Evolutionary conservation across 2,329 filamentous ascomycete genomes (phyloP).

Genomic region (Nothophoma quercina): DNA sequence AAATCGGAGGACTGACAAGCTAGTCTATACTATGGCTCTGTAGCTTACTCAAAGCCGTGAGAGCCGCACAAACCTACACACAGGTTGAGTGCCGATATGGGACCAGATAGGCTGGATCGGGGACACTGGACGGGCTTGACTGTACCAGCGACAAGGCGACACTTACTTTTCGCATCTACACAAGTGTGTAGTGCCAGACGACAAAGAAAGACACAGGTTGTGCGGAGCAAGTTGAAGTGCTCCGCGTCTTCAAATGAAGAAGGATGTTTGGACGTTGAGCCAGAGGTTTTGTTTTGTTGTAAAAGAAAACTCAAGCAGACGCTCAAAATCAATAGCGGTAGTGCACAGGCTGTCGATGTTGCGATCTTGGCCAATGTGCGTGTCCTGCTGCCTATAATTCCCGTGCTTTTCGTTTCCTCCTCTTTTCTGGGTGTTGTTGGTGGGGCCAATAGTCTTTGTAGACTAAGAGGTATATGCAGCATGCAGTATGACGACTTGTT

Average conservation of each 20-base stretch:
- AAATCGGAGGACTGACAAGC: conserved; percentile 8
- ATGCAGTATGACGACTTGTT: conserved; percentile 30
- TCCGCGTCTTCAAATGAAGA: conserved; percentile 54
- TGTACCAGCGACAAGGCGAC: conserved; percentile 16
- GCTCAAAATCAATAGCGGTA: conserved; percentile 63
- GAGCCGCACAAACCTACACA: conserved; percentile 23
- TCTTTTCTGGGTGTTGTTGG: conserved; percentile 24
- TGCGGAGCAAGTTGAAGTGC: conserved; percentile 70
- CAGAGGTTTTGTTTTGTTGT: conserved; percentile 78
- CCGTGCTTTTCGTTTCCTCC: conserved; percentile 34
- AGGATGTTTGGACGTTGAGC: conserved; percentile 77
- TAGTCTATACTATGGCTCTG: conserved; percentile 10
- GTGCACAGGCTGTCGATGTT: conserved; percentile 70
- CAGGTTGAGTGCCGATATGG: conserved; percentile 15
- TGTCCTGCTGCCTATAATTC: conserved; percentile 44
- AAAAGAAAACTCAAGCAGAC: conserved; percentile 77
- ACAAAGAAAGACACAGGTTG: conserved; percentile 39
- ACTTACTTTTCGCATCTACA: conserved; percentile 26
- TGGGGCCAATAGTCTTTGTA: conserved; percentile 32
- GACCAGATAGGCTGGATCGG: conserved; percentile 21
- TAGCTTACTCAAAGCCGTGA: conserved; percentile 12
- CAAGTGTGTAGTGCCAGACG: conserved; percentile 21
- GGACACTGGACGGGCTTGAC: conserved; percentile 4
- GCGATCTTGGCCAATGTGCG: conserved; percentile 63
- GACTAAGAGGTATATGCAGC: conserved; percentile 36